A percentile compares a stretch with the other conserved stretches of the same genome.
These are phyloP conservation scores for Aspergillus uvarum DNA, from an alignment of 2,329 filamentous ascomycete species.

Conservation along the genomic window DNA sequence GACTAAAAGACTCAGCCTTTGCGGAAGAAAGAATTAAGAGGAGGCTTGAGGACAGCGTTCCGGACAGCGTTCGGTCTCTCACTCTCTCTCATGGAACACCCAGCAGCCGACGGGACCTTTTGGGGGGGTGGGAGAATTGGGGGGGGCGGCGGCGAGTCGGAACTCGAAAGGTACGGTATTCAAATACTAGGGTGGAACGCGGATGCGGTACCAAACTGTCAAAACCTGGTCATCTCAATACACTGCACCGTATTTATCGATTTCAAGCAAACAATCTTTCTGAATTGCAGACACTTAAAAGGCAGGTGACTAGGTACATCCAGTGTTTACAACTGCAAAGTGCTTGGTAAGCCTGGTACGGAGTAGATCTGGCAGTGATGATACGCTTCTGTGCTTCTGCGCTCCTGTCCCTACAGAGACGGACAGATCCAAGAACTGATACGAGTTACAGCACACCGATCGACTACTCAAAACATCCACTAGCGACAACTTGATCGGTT, in stretches of 20 bases:
- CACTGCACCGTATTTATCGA: background rate
- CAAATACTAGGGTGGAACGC: background rate
- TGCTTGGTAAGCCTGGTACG: background rate
- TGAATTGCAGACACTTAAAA: background rate
- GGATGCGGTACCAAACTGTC: background rate
- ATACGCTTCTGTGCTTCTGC: too few species aligned
- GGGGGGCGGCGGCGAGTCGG: background rate
- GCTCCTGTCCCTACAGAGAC: too few species aligned
- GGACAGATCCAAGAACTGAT: background rate
- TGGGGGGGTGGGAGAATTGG: background rate
- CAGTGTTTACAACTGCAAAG: background rate
- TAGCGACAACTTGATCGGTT: background rate
- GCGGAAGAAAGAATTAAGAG: constrained; percentile 3
- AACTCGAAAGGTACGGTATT: background rate
- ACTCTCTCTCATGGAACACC: background rate
- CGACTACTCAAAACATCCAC: background rate
- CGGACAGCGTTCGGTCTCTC: background rate
- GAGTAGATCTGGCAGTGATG: too few species aligned
- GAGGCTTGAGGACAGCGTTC: constrained; percentile 9
- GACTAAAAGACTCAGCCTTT: constrained; percentile 4
- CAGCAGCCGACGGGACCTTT: constrained; percentile 4
- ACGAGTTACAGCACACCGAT: background rate
- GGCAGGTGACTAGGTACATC: background rate
- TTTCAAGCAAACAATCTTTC: background rate
- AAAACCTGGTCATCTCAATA: background rate